Evolutionary conservation across 768 basidiomycete species (phyloP).

Genomic region (Rubroboletus satanas): DNA sequence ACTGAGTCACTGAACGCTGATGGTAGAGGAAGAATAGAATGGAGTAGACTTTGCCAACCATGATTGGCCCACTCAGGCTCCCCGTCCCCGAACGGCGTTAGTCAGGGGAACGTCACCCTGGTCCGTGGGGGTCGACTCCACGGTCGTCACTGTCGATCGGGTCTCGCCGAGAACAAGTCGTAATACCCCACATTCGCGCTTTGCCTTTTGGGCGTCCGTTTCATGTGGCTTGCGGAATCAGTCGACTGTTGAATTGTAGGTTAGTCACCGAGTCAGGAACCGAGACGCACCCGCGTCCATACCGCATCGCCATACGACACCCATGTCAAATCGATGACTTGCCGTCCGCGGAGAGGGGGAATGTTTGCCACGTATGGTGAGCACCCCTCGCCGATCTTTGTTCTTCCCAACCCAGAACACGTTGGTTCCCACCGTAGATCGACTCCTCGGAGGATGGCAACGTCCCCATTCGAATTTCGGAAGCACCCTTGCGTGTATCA

Average conservation of each 20-base stretch:
- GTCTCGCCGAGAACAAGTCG: background rate
- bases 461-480: background rate
- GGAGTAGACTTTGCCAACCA: background rate
- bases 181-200: slow-evolving; percentile 5
- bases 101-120: background rate
- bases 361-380: background rate
- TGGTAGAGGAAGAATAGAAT: background rate
- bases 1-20: background rate
- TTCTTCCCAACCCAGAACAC: background rate
- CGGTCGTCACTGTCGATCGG: slow-evolving; percentile 9
- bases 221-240: background rate
- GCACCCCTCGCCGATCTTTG: background rate
- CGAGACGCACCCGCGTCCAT: background rate
- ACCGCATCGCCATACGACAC: background rate
- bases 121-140: background rate
- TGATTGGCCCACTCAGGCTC: background rate
- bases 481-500: background rate
- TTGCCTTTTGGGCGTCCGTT: background rate
- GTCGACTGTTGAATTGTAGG: background rate
- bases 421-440: background rate
- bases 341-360: background rate
- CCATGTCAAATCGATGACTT: background rate
- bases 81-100: background rate
- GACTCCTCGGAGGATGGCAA: background rate
- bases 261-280: slow-evolving; percentile 8